A percentile compares a stretch with the other conserved stretches of the same genome.
phyloP scores from a whole-genome alignment of 768 basidiomycete species.

The Mycena epipterygia region DNA sequence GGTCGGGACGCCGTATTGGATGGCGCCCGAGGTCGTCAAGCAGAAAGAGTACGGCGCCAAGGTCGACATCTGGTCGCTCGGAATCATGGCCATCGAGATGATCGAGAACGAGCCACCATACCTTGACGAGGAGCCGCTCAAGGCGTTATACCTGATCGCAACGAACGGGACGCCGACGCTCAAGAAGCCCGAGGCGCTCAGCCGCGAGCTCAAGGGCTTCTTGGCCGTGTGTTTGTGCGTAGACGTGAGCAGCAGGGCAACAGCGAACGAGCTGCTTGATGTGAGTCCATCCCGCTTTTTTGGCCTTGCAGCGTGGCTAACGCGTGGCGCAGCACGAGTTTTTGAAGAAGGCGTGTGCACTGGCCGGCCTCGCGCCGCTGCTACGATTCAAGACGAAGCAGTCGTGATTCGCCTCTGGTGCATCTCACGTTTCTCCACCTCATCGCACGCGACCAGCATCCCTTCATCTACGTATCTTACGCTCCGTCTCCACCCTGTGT shows the following conservation, averaged over 20 bases:
- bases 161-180: constrained; percentile 98
- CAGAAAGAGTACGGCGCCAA: constrained; percentile 98
- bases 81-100: constrained; percentile 99
- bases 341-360: constrained; percentile 87
- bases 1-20: constrained; percentile 99
- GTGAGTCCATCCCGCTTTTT: constrained; percentile 58
- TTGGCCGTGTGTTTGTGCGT: constrained; percentile 98
- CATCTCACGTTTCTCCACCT: constrained; percentile 30
- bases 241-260: constrained; percentile 94
- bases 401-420: constrained; percentile 45
- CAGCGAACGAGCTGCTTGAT: constrained; percentile 86
- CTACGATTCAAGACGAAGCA: constrained; percentile 85
- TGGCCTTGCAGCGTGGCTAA: constrained; percentile 25
- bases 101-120: constrained; percentile 98
- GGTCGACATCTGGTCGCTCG: constrained; percentile 97
- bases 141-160: constrained; percentile 95
- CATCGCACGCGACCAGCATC: background rate
- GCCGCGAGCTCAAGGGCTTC: constrained; percentile 94
- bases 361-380: constrained; percentile 87
- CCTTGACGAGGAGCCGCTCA: constrained; percentile 94
- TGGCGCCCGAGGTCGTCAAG: constrained; percentile 99
- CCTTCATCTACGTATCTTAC: constrained; percentile 18
- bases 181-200: constrained; percentile 94
- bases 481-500: constrained; percentile 15
- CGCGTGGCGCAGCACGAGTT: constrained; percentile 85